A percentile compares a stretch with the other conserved stretches of the same genome.
Evolutionary conservation across 1,284 basidiomycete species (phyloP).

Genomic region (Sporisorium sorghi): DNA sequence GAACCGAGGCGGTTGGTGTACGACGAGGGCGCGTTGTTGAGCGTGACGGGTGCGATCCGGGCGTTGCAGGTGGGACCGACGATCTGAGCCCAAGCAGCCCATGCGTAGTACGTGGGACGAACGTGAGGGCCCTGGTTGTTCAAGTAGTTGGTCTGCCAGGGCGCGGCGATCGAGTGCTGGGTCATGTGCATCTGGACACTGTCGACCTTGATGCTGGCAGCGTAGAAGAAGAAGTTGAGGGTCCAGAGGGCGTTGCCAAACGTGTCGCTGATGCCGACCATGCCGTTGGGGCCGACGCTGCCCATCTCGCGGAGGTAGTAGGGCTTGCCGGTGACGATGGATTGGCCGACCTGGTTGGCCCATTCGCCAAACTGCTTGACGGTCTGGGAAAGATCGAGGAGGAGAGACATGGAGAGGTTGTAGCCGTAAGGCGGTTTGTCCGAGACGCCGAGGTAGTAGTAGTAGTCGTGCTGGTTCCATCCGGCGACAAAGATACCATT

Average conservation of each 20-base stretch:
- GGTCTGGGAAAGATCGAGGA: slow-evolving; percentile 53
- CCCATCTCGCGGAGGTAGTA: slow-evolving; percentile 63
- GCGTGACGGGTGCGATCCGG: slow-evolving; percentile 28
- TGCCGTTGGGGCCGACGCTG: slow-evolving; percentile 56
- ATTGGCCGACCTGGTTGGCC: slow-evolving; percentile 46
- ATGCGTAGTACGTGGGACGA: slow-evolving; percentile 59
- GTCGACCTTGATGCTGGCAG: slow-evolving; percentile 52
- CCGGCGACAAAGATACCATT: slow-evolving; percentile 62
- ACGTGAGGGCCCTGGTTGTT: slow-evolving; percentile 41
- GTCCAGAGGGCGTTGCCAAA: slow-evolving; percentile 62
- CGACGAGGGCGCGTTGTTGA: slow-evolving; percentile 31
- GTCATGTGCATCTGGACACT: slow-evolving; percentile 63
- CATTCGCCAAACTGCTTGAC: slow-evolving; percentile 52
- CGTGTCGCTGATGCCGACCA: slow-evolving; percentile 54
- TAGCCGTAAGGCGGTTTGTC: no score
- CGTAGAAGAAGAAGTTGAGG: slow-evolving; percentile 61
- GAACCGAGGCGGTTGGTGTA: slow-evolving; percentile 50
- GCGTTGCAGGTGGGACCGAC: slow-evolving; percentile 54
- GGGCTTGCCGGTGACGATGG: slow-evolving; percentile 54
- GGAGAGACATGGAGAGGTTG: slow-evolving; percentile 35
- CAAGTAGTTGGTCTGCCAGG: slow-evolving; percentile 52
- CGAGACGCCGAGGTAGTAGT: slow-evolving; percentile 56
- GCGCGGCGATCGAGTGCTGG: slow-evolving; percentile 45
- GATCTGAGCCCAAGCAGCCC: slow-evolving; percentile 57
- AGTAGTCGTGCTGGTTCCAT: slow-evolving; percentile 65